A percentile compares a stretch with the other conserved stretches of the same genome.
Conservation (phyloP, 345 rosid species). For the Ceriops zippeliana region DNA sequence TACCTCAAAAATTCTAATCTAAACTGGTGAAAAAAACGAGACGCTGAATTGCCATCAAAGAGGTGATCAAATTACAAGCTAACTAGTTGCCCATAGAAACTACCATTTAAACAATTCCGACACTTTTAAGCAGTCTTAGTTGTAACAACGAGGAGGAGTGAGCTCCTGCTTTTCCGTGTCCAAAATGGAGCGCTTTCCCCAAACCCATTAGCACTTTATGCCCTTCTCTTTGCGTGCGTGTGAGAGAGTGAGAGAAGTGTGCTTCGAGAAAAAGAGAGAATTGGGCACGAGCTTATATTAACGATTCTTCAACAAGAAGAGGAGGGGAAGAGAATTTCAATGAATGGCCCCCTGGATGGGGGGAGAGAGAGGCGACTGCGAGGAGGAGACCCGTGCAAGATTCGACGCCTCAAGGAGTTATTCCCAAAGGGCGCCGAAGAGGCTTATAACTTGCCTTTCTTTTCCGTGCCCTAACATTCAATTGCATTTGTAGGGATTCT, state of each 20-base stretch:
- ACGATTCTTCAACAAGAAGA: not conserved
- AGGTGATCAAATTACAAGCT: too few species aligned
- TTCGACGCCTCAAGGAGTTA: constrained; percentile 19
- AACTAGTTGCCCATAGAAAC: too few species aligned
- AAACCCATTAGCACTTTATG: not conserved
- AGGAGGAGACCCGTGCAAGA: constrained; percentile 14
- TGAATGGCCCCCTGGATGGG: not conserved
- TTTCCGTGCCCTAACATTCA: constrained; percentile 29
- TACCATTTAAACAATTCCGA: too few species aligned
- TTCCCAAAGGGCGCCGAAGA: constrained; percentile 10
- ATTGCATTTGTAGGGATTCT: not conserved
- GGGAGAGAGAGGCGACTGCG: not conserved
- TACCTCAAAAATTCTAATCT: too few species aligned
- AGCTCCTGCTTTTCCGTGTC: not conserved
- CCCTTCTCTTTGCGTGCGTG: not conserved
- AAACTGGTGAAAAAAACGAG: too few species aligned
- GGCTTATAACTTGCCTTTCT: not conserved
- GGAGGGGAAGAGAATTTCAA: not conserved
- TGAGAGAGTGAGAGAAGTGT: not conserved
- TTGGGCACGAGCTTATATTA: not conserved
- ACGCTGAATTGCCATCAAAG: too few species aligned
- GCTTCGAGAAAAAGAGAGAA: constrained; percentile 15
- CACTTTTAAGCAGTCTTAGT: too few species aligned
- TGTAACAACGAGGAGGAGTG: too few species aligned
- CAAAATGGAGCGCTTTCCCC: constrained; percentile 8